Evolutionary conservation across 176 grass and related monocot genomes (phyloP).

Genomic region (Metroxylon sagu): DNA sequence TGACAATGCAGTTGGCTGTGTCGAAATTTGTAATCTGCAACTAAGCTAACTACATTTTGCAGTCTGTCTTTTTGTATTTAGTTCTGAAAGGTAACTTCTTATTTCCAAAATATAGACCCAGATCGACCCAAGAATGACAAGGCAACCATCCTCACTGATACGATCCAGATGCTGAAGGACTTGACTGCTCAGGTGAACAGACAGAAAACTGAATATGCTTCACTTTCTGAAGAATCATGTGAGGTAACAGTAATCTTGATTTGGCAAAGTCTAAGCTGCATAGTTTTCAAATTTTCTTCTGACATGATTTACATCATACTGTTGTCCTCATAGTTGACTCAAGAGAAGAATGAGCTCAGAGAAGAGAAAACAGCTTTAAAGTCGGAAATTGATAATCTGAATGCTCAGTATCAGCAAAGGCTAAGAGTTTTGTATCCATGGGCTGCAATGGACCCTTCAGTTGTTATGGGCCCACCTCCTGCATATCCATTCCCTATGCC

Average conservation of each 20-base stretch:
- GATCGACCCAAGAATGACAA: conserved; percentile 83
- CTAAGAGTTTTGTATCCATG: conserved; percentile 58
- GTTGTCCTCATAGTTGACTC: conserved; percentile 48
- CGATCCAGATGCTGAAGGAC: conserved; percentile 75
- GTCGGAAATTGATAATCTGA: conserved; percentile 63
- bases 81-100: background rate
- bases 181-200: conserved; percentile 66
- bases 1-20: too few species aligned
- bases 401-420: conserved; percentile 62
- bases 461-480: conserved; percentile 47
- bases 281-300: too few species aligned
- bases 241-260: conserved; percentile 47
- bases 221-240: conserved; percentile 66
- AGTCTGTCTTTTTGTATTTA: too few species aligned
- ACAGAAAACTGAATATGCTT: conserved; percentile 68
- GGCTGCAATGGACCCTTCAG: conserved; percentile 64
- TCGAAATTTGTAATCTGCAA: too few species aligned
- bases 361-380: conserved; percentile 79
- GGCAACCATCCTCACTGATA: conserved; percentile 63
- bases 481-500: conserved; percentile 58
- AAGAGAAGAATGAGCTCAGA: conserved; percentile 84
- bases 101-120: conserved; percentile 34
- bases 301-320: background rate
- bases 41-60: too few species aligned
- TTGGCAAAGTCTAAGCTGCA: background rate